phyloP scores from a whole-genome alignment of 1,284 basidiomycete genomes.

The Ganoderma multipileum region DNA sequence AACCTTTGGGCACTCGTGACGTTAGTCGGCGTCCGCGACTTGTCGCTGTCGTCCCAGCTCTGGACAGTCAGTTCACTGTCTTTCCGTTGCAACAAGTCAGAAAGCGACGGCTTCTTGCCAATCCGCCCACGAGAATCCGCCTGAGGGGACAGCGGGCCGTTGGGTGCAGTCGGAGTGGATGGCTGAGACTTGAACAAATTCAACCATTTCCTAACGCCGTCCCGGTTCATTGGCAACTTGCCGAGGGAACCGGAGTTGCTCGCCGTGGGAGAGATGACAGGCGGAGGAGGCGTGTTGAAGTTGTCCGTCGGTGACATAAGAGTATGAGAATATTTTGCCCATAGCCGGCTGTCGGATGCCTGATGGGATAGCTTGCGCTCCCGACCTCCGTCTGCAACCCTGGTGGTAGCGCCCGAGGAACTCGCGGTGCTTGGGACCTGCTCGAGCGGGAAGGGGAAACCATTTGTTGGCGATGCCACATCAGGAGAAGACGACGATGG shows the following conservation, averaged over 20 bases:
- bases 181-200: constrained; percentile 56
- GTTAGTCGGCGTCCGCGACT: constrained; percentile 54
- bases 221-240: constrained; percentile 74
- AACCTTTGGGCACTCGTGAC: constrained; percentile 47
- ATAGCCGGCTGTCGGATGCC: constrained; percentile 67
- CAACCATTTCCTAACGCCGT: constrained; percentile 81
- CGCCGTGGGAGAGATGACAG: constrained; percentile 46
- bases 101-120: constrained; percentile 66
- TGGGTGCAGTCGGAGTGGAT: constrained; percentile 47
- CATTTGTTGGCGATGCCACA: constrained; percentile 52
- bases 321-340: constrained; percentile 57
- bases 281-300: constrained; percentile 43
- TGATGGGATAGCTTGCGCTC: constrained; percentile 74
- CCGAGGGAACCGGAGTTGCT: constrained; percentile 45
- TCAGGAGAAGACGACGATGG: constrained; percentile 71
- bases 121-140: constrained; percentile 39
- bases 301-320: constrained; percentile 56
- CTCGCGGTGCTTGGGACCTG: constrained; percentile 49
- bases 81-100: constrained; percentile 63
- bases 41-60: constrained; percentile 64
- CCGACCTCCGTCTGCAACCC: constrained; percentile 54
- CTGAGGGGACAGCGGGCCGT: constrained; percentile 41
- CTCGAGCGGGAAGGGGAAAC: constrained; percentile 47
- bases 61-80: constrained; percentile 62
- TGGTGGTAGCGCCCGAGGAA: constrained; percentile 60